Percentiles rank a stretch among this genome's conserved stretches.
phyloP scores from a whole-genome alignment of 345 rosid species.

The Citrus australasica region DNA sequence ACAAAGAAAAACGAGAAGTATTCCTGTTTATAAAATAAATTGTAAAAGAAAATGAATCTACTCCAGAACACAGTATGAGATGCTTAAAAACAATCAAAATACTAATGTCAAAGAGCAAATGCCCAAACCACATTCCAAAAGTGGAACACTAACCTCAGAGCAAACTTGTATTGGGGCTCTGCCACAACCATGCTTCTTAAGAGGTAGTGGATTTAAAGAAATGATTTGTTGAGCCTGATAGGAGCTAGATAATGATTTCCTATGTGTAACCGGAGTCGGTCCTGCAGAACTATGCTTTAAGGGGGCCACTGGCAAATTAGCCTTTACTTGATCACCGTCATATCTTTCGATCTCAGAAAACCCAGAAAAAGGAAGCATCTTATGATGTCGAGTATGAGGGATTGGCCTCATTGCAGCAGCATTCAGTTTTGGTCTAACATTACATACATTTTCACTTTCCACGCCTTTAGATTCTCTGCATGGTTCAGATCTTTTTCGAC shows the following conservation, averaged over 20 bases:
- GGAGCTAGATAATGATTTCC: constrained; percentile 76
- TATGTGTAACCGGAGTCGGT: constrained; percentile 54
- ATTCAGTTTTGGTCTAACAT: constrained; percentile 42
- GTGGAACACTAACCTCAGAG: constrained; percentile 67
- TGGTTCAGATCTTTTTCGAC: constrained; percentile 59
- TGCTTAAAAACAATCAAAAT: not conserved
- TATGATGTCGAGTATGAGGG: constrained; percentile 74
- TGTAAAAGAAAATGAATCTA: not conserved
- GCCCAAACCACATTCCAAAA: not conserved
- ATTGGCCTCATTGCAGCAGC: constrained; percentile 90
- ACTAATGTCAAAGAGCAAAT: not conserved
- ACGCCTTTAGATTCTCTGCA: constrained; percentile 44
- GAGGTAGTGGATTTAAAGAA: constrained; percentile 86
- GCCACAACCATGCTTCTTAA: constrained; percentile 97
- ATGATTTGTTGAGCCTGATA: constrained; percentile 89
- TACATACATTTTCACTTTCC: constrained; percentile 57
- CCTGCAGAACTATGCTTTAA: constrained; percentile 55
- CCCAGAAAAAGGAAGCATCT: constrained; percentile 76
- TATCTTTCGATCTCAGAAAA: constrained; percentile 67
- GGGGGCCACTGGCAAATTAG: constrained; percentile 53
- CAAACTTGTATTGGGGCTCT: constrained; percentile 92
- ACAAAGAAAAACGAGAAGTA: not conserved
- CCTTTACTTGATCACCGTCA: constrained; percentile 70
- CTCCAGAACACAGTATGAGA: not conserved
- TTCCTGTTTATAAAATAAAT: not conserved